Evolutionary conservation across 1,284 basidiomycete species (phyloP).

Genomic region (Rhodotorula glutinis): DNA sequence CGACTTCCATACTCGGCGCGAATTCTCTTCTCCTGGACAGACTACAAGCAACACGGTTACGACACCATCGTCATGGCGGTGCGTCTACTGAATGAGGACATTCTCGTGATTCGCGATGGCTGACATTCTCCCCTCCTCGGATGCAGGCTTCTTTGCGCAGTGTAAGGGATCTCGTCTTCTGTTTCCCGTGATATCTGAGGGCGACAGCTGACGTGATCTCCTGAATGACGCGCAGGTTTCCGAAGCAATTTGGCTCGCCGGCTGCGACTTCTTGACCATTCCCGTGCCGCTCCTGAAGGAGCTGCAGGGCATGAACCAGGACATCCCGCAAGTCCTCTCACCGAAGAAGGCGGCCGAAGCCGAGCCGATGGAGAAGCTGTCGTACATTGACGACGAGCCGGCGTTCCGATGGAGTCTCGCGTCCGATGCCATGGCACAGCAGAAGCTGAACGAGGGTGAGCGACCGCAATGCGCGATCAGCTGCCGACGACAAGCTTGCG

Average conservation of each 20-base stretch:
- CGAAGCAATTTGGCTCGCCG: slow-evolving; percentile 92
- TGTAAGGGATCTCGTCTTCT: too few relatives aligned
- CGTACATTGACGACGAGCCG: slow-evolving; percentile 86
- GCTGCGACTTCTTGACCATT: slow-evolving; percentile 96
- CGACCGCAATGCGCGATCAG: background rate
- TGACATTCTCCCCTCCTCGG: too few relatives aligned
- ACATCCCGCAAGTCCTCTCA: slow-evolving; percentile 81
- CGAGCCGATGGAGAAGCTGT: slow-evolving; percentile 71
- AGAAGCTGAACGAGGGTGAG: slow-evolving; percentile 93
- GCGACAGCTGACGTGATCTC: too few relatives aligned
- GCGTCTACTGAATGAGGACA: too few relatives aligned
- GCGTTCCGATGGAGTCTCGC: slow-evolving; percentile 93
- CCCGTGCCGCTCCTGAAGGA: slow-evolving; percentile 85
- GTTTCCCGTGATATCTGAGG: too few relatives aligned
- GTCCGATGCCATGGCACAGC: slow-evolving; percentile 86
- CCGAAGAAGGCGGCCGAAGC: slow-evolving; percentile 54
- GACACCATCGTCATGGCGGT: slow-evolving; percentile 58
- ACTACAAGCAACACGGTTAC: slow-evolving; percentile 91
- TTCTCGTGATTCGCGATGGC: too few relatives aligned
- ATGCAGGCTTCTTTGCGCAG: background rate
- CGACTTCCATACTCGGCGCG: background rate
- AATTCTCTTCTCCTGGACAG: background rate
- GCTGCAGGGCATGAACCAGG: slow-evolving; percentile 73
- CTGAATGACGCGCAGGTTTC: slow-evolving; percentile 58
- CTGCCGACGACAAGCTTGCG: too few relatives aligned